Evolutionary conservation across 805 yeast species (phyloP).

Genomic region (Tetrapisispora pingtungensis): DNA sequence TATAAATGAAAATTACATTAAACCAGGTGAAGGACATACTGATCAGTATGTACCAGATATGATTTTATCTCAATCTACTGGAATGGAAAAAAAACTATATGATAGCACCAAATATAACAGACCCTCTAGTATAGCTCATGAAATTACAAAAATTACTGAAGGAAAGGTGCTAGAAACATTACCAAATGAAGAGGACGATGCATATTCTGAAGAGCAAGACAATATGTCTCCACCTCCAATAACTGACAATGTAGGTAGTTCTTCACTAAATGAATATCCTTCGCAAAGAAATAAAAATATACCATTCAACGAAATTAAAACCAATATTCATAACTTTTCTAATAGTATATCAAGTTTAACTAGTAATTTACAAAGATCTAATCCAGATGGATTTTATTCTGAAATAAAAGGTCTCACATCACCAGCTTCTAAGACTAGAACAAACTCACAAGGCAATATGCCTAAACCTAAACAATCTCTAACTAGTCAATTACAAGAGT

Average conservation of each 20-base stretch:
- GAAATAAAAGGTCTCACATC: background rate
- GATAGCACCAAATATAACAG: constrained; percentile 2
- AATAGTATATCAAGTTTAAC: constrained; percentile 27
- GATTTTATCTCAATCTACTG: constrained; percentile 45
- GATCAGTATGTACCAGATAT: constrained; percentile 33
- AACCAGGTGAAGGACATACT: constrained; percentile 4
- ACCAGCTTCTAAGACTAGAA: background rate
- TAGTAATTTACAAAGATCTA: constrained; percentile 20
- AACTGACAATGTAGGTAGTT: background rate
- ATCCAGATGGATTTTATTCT: constrained; percentile 8
- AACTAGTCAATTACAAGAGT: background rate
- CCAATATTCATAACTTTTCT: constrained; percentile 12
- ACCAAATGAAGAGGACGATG: background rate
- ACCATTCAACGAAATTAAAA: too few species aligned
- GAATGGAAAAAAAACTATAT: constrained; percentile 35
- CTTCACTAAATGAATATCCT: background rate
- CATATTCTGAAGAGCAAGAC: background rate
- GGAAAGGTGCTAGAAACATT: background rate
- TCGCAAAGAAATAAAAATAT: background rate
- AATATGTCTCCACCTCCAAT: background rate
- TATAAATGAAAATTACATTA: constrained; percentile 1
- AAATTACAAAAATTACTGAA: background rate
- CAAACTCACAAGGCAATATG: background rate
- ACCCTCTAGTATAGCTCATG: background rate
- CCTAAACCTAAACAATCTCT: background rate